phyloP scores from a whole-genome alignment of 441 rosid genomes.

The Populus hybrid region DNA sequence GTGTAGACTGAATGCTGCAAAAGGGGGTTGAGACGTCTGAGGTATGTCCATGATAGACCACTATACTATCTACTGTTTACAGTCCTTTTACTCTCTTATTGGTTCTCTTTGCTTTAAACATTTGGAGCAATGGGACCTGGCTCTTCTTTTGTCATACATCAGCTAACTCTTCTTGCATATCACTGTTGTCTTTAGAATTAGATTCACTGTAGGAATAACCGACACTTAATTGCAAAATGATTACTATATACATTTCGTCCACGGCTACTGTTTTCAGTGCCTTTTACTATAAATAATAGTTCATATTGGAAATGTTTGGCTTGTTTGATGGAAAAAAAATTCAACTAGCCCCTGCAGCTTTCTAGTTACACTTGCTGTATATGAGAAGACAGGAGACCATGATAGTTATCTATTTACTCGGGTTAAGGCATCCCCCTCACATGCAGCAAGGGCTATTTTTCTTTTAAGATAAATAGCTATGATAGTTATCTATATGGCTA shows the following conservation, averaged over 20 bases:
- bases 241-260: constrained; percentile 14
- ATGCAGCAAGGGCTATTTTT: constrained; percentile 11
- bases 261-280: constrained; percentile 15
- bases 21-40: neutral
- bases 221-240: constrained; percentile 15
- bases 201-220: constrained; percentile 6
- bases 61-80: neutral
- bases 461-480: neutral
- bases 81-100: neutral
- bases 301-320: constrained; percentile 18
- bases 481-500: neutral
- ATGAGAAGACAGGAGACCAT: constrained; percentile 19
- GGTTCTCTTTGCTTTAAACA: neutral
- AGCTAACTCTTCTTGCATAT: neutral
- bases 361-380: constrained; percentile 27
- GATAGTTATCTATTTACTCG: constrained; percentile 25
- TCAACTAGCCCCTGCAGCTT: constrained; percentile 26
- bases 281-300: constrained; percentile 12
- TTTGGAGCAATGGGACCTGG: neutral
- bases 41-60: neutral
- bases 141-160: neutral
- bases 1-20: neutral
- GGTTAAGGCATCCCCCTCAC: constrained; percentile 23
- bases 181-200: neutral
- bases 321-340: constrained; percentile 13